Evolutionary conservation across 345 rosid species (phyloP), one percentile per base, ranked within the genome.

Genomic region (Salix suchowensis): DNA sequence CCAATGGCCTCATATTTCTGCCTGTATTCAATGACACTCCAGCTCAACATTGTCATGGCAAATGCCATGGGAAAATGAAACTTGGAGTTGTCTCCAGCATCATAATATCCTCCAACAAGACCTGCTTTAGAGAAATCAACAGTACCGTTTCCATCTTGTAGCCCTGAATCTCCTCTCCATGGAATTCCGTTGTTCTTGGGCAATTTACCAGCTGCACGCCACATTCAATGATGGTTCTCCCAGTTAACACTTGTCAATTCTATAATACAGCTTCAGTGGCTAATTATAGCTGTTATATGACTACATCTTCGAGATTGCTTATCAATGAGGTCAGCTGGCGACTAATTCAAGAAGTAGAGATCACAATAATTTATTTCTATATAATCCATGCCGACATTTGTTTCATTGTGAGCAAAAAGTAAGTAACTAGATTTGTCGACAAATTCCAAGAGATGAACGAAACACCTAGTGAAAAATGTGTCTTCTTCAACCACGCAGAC

Each of bases 51-150:
- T 7, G 98, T 90, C 92, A 92, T 92, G 71, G 96, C 78, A 75
- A 81, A 94, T 26, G 98, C 88, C 97, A 92, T 91, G 9, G 97
- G 98, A 78, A 94, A 92, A 85, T 94, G 89, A 79, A 89, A 94
- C 86, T 94, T 94, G 30, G 36, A 64, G 65, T 88, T 91, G 75
- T 88, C 94, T 74, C 98, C 97, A 0, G 94, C 98, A 40, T 94
- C 97, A 68, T 94, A 94, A 62, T 91, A 94, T 1, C 98, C 98
- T 50, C 98, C 97, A 4, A 88, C 92, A 11, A 92, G 81, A 24
- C 94, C 94, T 70, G 84, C 84, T 24, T 85, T 84, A 0, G 64
- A 58, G 23, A 83, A 75, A 60, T 85, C 91, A 7, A 84, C 78
- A 0, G 86, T 81, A 0, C 5, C 75, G 34, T 80, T 88, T 26